Evolutionary conservation across 176 grass and related monocot genomes (phyloP).

Genomic region (Panicum miliaceum): DNA sequence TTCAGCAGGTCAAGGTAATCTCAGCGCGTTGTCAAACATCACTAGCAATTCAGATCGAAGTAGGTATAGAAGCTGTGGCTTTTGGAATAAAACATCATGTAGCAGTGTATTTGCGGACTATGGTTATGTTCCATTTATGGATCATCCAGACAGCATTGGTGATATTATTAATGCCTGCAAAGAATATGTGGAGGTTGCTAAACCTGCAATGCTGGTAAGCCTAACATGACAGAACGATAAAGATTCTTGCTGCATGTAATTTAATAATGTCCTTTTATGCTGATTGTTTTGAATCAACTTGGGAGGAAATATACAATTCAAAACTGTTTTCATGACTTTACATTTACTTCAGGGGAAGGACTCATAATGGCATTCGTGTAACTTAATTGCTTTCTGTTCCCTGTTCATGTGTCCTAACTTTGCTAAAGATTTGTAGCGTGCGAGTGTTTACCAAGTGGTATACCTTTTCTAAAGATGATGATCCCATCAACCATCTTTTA

Average conservation of each 20-base stretch:
- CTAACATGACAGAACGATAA: neutral
- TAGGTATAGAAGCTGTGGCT: neutral
- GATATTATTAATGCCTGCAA: slow-evolving; percentile 9
- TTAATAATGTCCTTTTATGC: no score
- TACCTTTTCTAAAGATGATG: no score
- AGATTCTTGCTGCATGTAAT: no score
- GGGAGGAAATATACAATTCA: no score
- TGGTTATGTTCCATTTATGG: neutral
- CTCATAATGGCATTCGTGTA: neutral
- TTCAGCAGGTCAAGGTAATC: neutral
- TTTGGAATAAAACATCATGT: neutral
- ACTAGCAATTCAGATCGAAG: neutral
- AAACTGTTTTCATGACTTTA: no score
- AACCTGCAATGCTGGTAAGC: neutral
- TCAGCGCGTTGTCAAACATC: neutral
- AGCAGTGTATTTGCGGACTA: neutral
- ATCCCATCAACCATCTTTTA: neutral
- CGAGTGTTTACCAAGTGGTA: no score
- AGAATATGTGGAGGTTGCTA: neutral
- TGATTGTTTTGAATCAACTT: no score
- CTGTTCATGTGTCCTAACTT: no score
- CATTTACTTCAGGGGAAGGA: no score
- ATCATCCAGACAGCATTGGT: neutral
- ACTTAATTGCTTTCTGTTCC: no score
- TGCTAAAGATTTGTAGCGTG: no score